Evolutionary conservation across 1,284 basidiomycete species (phyloP).

Genomic region (Heterobasidion parviporum): DNA sequence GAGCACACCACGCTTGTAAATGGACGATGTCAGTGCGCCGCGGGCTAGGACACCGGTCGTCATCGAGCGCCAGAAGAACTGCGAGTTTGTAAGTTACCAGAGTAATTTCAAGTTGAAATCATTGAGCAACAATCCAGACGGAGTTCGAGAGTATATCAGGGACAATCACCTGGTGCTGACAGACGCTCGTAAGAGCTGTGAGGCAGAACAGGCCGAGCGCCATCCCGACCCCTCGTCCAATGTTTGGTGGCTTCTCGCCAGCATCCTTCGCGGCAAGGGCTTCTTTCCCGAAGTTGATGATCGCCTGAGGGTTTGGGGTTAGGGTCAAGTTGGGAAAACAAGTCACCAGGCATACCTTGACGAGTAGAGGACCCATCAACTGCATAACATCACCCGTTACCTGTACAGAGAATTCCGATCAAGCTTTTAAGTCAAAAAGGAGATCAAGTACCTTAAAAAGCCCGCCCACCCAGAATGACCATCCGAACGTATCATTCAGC

Average conservation of each 20-base stretch:
- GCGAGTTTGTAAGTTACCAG: slow-evolving; percentile 12
- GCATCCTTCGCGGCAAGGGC: slow-evolving; percentile 11
- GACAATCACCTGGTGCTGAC: slow-evolving; percentile 22
- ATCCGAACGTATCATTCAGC: slow-evolving; percentile 64
- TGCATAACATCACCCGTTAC: slow-evolving; percentile 51
- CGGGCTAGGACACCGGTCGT: slow-evolving; percentile 62
- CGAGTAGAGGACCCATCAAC: slow-evolving; percentile 58
- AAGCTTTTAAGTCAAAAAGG: background rate
- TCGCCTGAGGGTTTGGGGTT: slow-evolving; percentile 27
- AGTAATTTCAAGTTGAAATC: too few species aligned
- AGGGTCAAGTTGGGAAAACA: background rate
- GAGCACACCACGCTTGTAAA: slow-evolving; percentile 66
- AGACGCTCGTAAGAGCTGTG: slow-evolving; percentile 48
- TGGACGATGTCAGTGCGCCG: slow-evolving; percentile 64
- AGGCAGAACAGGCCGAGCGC: slow-evolving; percentile 64
- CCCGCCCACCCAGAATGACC: slow-evolving; percentile 65
- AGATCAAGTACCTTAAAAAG: slow-evolving; percentile 32
- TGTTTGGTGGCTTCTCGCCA: slow-evolving; percentile 30
- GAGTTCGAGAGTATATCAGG: too few species aligned
- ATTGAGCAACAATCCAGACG: too few species aligned
- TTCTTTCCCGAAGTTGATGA: slow-evolving; percentile 62
- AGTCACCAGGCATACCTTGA: slow-evolving; percentile 32
- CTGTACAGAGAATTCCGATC: slow-evolving; percentile 16
- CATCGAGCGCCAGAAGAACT: slow-evolving; percentile 79
- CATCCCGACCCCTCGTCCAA: slow-evolving; percentile 65